A percentile compares a stretch with the other conserved stretches of the same genome.
phyloP scores from a whole-genome alignment of 2,329 filamentous ascomycete species.

The Penicillium griseofulvum region DNA sequence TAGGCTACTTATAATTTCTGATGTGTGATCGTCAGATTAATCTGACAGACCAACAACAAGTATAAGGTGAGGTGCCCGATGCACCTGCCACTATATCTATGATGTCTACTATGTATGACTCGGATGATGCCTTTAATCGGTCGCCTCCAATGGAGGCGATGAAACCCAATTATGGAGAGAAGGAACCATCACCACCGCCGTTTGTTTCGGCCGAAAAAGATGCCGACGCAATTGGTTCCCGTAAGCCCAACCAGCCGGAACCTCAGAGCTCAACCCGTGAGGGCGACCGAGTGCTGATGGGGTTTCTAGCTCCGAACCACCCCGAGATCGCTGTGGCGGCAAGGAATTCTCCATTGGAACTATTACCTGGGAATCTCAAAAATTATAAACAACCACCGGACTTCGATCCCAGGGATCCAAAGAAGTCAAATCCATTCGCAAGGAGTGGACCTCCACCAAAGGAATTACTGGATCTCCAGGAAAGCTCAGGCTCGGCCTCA shows the following conservation, averaged over 20 bases:
- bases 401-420: background rate
- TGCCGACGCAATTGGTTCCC: conserved; percentile 24
- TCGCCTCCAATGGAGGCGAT: conserved; percentile 38
- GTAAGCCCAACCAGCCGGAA: conserved; percentile 34
- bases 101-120: conserved; percentile 41
- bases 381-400: conserved; percentile 3
- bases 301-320: conserved; percentile 61
- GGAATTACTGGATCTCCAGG: background rate
- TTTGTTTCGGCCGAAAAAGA: conserved; percentile 30
- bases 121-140: conserved; percentile 38
- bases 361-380: conserved; percentile 32
- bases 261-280: conserved; percentile 53
- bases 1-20: conserved; percentile 3
- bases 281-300: conserved; percentile 60
- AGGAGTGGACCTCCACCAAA: background rate
- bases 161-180: conserved; percentile 31
- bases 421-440: background rate
- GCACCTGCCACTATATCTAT: conserved; percentile 23
- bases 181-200: conserved; percentile 33
- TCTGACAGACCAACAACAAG: background rate
- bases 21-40: conserved; percentile 1
- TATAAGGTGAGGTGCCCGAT: conserved; percentile 7
- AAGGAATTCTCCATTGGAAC: conserved; percentile 50
- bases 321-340: conserved; percentile 64
- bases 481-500: background rate